These are phyloP conservation scores for Alisma plantagoaquatica DNA, from an alignment of 106 monocot genomes.

Conservation along the genomic window DNA sequence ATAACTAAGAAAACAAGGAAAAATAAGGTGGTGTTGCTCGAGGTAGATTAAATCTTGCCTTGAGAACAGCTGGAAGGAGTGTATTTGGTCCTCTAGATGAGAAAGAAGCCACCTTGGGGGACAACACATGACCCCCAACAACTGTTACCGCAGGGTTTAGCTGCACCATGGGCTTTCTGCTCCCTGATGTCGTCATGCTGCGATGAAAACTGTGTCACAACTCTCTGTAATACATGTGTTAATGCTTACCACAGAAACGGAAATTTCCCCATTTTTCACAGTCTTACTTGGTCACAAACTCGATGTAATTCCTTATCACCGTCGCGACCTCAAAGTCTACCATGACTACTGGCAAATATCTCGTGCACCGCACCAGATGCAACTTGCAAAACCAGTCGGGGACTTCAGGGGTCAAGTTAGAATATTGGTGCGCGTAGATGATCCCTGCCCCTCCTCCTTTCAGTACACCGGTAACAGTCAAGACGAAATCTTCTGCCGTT, in stretches of 20 bases:
- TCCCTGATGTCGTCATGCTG: no score
- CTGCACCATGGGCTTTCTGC: slow-evolving; percentile 1
- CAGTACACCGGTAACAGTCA: not conserved
- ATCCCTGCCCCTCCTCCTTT: slow-evolving; percentile 4
- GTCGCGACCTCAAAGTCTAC: slow-evolving; percentile 10
- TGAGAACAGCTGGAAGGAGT: slow-evolving; percentile 4
- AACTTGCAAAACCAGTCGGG: slow-evolving; percentile 4
- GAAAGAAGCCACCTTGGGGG: slow-evolving; percentile 13
- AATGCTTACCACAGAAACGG: not conserved
- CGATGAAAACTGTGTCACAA: no score
- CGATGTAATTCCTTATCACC: slow-evolving; percentile 4
- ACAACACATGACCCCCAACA: not conserved
- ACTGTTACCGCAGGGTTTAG: not conserved
- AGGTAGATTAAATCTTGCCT: not conserved
- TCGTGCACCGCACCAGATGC: no score
- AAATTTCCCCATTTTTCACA: not conserved
- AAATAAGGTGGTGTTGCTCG: not conserved
- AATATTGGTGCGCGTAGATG: slow-evolving; percentile 7
- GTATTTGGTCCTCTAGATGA: slow-evolving; percentile 12
- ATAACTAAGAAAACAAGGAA: not conserved
- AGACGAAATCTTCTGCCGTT: not conserved
- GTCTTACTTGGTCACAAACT: not conserved
- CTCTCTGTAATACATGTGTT: no score
- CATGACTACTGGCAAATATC: slow-evolving; percentile 2
- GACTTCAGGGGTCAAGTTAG: not conserved